phyloP scores from a whole-genome alignment of 345 rosid genomes.

The Pugionium cornutum region DNA sequence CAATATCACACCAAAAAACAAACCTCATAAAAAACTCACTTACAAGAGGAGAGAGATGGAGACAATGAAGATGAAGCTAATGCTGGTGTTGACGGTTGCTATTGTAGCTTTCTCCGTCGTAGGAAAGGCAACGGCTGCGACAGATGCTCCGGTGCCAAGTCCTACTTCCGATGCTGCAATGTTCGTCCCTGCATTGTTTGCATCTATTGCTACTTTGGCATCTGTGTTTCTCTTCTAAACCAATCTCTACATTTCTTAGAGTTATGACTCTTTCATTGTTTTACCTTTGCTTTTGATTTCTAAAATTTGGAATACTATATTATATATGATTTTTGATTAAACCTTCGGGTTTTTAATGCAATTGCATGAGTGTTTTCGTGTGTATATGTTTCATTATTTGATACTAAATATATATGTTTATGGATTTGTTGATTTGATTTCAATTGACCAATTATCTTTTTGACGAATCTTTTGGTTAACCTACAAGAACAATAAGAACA shows the following conservation, averaged over 20 bases:
- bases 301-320: slow-evolving; percentile 6
- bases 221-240: slow-evolving; percentile 38
- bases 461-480: no score
- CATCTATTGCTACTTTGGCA: slow-evolving; percentile 41
- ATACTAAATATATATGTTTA: slow-evolving; percentile 17
- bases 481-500: no score
- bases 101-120: slow-evolving; percentile 40
- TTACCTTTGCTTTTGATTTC: slow-evolving; percentile 10
- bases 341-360: slow-evolving; percentile 16
- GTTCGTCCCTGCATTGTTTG: slow-evolving; percentile 42
- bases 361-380: slow-evolving; percentile 26
- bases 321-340: neutral
- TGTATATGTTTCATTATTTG: slow-evolving; percentile 20
- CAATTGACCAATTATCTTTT: no score
- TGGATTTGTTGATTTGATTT: neutral
- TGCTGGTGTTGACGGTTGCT: slow-evolving; percentile 19
- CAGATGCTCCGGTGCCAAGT: slow-evolving; percentile 44
- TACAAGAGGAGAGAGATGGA: slow-evolving; percentile 27
- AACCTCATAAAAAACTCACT: neutral
- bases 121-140: slow-evolving; percentile 35
- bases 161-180: slow-evolving; percentile 42
- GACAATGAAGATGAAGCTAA: slow-evolving; percentile 39
- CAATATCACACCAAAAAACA: slow-evolving; percentile 5
- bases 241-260: slow-evolving; percentile 20
- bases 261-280: slow-evolving; percentile 12